Evolutionary conservation across 345 rosid species (phyloP).

Genomic region (Dimocarpus longan): DNA sequence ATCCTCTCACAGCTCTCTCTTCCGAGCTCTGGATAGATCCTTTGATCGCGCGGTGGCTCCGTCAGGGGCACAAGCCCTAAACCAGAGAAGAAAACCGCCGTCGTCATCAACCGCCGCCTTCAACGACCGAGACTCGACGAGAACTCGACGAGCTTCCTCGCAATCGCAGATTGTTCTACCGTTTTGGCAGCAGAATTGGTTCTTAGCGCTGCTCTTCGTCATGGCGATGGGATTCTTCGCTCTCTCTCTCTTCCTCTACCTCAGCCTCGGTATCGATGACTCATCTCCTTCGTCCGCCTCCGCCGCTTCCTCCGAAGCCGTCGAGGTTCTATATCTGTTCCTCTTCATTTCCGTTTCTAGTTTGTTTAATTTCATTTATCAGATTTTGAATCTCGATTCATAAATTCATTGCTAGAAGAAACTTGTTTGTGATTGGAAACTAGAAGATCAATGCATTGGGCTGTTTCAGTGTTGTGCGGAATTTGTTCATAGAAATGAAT

Average conservation of each 20-base stretch:
- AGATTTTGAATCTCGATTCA: no score
- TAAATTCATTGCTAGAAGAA: no score
- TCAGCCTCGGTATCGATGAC: conserved; percentile 58
- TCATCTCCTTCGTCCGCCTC: conserved; percentile 51
- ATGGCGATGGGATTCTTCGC: conserved; percentile 75
- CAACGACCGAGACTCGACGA: conserved; percentile 30
- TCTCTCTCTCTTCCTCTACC: conserved; percentile 70
- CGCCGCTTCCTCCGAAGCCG: conserved; percentile 47
- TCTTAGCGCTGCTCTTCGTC: conserved; percentile 62
- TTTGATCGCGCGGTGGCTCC: conserved; percentile 79
- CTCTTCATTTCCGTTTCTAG: not conserved
- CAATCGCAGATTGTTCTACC: conserved; percentile 36
- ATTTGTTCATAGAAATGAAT: no score
- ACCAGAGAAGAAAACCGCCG: conserved; percentile 43
- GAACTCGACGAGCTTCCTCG: conserved; percentile 13
- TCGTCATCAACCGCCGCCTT: conserved; percentile 24
- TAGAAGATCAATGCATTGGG: not conserved
- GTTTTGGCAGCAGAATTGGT: conserved; percentile 88
- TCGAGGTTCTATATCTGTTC: conserved; percentile 56
- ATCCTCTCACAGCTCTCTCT: not conserved
- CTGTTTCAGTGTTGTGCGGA: not conserved
- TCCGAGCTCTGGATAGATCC: conserved; percentile 15
- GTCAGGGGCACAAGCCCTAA: conserved; percentile 57
- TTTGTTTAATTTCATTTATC: no score
- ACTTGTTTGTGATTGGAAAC: not conserved